Base-by-base conservation (phyloP, 352 stramenopile genomes). In the Pythium insidiosum region DNA sequence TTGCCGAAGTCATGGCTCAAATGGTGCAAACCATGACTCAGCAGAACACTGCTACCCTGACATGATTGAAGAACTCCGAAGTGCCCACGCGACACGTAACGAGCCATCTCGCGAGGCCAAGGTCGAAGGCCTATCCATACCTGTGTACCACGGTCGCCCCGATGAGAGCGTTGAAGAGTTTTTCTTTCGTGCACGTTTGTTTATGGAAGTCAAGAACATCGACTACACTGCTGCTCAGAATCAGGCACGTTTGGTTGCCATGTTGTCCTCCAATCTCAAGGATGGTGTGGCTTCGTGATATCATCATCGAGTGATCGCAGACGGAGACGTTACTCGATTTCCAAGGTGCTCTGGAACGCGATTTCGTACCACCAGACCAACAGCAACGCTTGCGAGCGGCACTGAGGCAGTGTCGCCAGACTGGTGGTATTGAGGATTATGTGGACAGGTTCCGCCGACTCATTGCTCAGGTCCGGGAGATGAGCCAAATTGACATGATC, bases 281-380 rank as follows among this genome's bases (percentile, higher is more conserved):
- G 9, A 9, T 33, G 28, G 28, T 33, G 28, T 15, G 9, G 28
- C 28, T 15, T 33, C 28, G 28, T 33, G 28, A 15, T 33, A 33
- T 15, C 28, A 33, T 15, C 9, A 15, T 15, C 28, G 28, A 13
- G 28, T 33, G 9, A 33, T 33, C 9, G 28, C 15, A 9, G 28
- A 33, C 28, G 9, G 28, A 9, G 15, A 9, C 9, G 9, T 15
- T 33, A 33, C 15, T 33, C 35, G 41, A 50, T 9, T 61, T 61
- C 24, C 41, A 53, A 15, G 11, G 21, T 5, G 35, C 40, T 1
- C 26, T 63, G 1, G n/a, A 7, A 0, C 38, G 43, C 6, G 52
- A 61, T 22, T 61, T 61, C 37, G 23, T 62, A 19, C 47, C 54
- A 5, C 28, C 54, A 6, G 47, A 57, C 35, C 54, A 62, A 31